A percentile compares a stretch with the other conserved stretches of the same genome.
Evolutionary conservation across 805 yeast species (phyloP).

Genomic region (Hanseniaspora singularis): DNA sequence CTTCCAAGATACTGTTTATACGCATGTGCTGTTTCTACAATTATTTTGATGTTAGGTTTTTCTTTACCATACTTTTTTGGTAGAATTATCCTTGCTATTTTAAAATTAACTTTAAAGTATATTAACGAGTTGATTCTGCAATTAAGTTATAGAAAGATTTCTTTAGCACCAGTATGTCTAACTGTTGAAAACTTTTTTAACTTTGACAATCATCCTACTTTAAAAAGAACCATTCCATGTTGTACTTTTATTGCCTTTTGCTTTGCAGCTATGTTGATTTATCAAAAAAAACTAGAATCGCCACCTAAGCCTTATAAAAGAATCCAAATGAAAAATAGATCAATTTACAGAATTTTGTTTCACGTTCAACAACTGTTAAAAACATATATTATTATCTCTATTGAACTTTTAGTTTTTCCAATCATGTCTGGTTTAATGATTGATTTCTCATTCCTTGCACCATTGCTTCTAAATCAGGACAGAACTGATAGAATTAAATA

Average conservation of each 20-base stretch:
- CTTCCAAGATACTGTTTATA: constrained; percentile 9
- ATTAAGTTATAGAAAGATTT: background rate
- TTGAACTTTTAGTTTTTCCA: constrained; percentile 80
- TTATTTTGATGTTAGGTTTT: constrained; percentile 3
- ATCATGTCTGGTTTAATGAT: constrained; percentile 70
- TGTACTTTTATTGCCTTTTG: constrained; percentile 28
- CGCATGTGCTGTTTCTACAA: constrained; percentile 2
- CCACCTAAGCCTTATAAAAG: constrained; percentile 35
- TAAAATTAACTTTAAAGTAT: background rate
- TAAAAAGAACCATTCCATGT: constrained; percentile 31
- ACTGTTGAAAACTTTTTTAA: constrained; percentile 20
- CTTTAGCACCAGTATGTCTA: constrained; percentile 21
- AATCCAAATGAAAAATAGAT: constrained; percentile 37
- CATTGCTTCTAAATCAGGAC: constrained; percentile 19
- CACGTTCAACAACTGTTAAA: constrained; percentile 53
- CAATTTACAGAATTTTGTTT: constrained; percentile 40
- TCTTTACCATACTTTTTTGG: constrained; percentile 8
- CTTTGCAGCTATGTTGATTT: constrained; percentile 24
- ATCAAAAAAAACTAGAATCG: background rate
- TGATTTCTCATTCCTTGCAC: constrained; percentile 43
- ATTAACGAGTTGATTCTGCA: background rate
- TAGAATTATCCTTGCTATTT: background rate
- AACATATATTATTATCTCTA: constrained; percentile 59
- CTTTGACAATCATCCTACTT: constrained; percentile 25
- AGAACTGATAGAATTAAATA: background rate